These are phyloP conservation scores for Paratinospora sagittata DNA, from an alignment of 164 flowering plant species.

Conservation along the genomic window DNA sequence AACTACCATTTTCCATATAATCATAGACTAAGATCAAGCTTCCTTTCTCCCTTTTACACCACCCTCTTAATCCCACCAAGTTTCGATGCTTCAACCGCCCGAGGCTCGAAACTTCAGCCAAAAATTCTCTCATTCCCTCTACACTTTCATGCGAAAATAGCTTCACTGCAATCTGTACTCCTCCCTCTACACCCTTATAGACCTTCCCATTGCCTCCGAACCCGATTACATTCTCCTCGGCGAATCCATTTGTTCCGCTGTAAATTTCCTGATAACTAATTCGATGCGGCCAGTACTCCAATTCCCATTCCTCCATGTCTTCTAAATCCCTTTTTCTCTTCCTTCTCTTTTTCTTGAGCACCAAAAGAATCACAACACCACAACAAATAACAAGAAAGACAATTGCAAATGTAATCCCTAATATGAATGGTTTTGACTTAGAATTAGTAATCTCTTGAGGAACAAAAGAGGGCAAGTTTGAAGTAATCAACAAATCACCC, in stretches of 20 bases:
- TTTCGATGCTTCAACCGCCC: constrained; percentile 59
- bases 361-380: no score
- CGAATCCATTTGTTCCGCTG: constrained; percentile 42
- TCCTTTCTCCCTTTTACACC: constrained; percentile 62
- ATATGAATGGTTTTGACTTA: constrained; percentile 32
- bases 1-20: constrained; percentile 68
- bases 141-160: constrained; percentile 39
- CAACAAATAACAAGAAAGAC: no score
- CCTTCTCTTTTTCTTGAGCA: constrained; percentile 20
- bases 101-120: constrained; percentile 62
- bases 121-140: constrained; percentile 44
- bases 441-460: constrained; percentile 28
- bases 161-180: constrained; percentile 53
- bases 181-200: constrained; percentile 50
- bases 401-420: constrained; percentile 31
- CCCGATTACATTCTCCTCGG: constrained; percentile 59
- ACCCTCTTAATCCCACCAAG: constrained; percentile 62
- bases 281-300: constrained; percentile 71
- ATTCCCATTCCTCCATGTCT: constrained; percentile 66
- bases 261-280: constrained; percentile 42
- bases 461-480: constrained; percentile 44
- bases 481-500: constrained; percentile 35
- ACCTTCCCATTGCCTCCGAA: constrained; percentile 68
- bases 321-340: constrained; percentile 28
- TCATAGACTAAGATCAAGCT: constrained; percentile 53